phyloP scores from a whole-genome alignment of 2,329 filamentous ascomycete species.

The Alternaria metachromatica region DNA sequence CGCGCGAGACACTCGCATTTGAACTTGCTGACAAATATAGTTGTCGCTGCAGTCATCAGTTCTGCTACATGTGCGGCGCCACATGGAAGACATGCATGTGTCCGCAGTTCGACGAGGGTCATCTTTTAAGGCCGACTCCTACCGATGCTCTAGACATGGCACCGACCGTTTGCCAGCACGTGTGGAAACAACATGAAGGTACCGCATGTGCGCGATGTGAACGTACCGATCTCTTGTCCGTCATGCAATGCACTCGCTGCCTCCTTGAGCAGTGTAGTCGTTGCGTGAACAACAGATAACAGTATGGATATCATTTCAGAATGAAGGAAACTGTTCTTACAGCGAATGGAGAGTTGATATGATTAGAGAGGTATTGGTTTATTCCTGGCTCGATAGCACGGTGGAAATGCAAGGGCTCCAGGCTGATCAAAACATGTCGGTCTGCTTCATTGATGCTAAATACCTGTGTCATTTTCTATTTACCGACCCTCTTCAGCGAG shows the following conservation, averaged over 20 bases:
- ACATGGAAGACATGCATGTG: constrained; percentile 24
- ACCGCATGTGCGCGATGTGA: not conserved
- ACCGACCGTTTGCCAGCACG: not conserved
- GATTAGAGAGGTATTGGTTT: not conserved
- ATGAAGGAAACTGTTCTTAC: not conserved
- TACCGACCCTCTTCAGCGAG: not conserved
- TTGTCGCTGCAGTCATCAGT: constrained; percentile 25
- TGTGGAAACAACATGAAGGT: not conserved
- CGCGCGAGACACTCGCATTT: not conserved
- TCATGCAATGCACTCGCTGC: not conserved
- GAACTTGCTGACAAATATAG: not conserved
- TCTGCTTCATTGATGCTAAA: not conserved
- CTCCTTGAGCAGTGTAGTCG: not conserved
- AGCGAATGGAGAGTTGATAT: not conserved
- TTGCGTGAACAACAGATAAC: not conserved
- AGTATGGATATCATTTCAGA: not conserved
- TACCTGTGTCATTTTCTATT: not conserved
- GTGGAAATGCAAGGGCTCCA: not conserved
- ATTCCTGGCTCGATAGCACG: not conserved
- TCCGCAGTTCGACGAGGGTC: constrained; percentile 15
- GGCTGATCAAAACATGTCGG: not conserved
- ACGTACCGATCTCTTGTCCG: not conserved
- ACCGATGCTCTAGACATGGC: not conserved
- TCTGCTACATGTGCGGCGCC: constrained; percentile 27
- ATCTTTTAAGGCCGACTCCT: constrained; percentile 9